These are phyloP conservation scores for Striga hermonthica DNA, from an alignment of 305 asterid genomes.

Conservation along the genomic window DNA sequence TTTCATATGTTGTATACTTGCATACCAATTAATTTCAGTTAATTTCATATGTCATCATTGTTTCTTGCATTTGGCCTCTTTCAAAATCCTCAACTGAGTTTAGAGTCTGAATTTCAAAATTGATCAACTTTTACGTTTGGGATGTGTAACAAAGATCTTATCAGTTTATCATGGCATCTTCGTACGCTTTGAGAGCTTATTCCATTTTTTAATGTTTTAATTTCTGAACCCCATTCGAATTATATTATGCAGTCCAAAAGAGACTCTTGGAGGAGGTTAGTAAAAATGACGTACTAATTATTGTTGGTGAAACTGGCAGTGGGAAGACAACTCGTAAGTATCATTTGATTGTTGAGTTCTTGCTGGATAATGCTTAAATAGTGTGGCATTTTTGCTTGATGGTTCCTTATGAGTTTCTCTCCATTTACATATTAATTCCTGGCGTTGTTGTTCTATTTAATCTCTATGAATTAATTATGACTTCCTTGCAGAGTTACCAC, in stretches of 20 bases:
- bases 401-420: constrained; percentile 6
- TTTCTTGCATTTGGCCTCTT: neutral
- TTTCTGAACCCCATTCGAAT: constrained; percentile 17
- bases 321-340: constrained; percentile 98
- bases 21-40: no score
- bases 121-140: neutral
- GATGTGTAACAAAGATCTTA: neutral
- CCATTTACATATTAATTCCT: no score
- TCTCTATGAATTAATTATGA: constrained; percentile 22
- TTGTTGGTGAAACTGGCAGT: constrained; percentile 98
- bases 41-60: neutral
- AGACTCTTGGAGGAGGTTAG: constrained; percentile 79
- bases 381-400: constrained; percentile 9
- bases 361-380: neutral
- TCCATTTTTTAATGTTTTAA: constrained; percentile 1
- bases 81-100: no score
- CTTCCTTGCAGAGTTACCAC: constrained; percentile 72
- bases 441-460: constrained; percentile 13
- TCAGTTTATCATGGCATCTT: no score
- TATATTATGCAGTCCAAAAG: constrained; percentile 55
- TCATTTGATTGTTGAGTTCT: constrained; percentile 7
- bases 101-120: no score
- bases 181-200: neutral
- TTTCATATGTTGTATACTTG: neutral
- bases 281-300: constrained; percentile 64